Conservation (phyloP, 768 basidiomycete genomes). For the Termitomyces bulborhizus region DNA sequence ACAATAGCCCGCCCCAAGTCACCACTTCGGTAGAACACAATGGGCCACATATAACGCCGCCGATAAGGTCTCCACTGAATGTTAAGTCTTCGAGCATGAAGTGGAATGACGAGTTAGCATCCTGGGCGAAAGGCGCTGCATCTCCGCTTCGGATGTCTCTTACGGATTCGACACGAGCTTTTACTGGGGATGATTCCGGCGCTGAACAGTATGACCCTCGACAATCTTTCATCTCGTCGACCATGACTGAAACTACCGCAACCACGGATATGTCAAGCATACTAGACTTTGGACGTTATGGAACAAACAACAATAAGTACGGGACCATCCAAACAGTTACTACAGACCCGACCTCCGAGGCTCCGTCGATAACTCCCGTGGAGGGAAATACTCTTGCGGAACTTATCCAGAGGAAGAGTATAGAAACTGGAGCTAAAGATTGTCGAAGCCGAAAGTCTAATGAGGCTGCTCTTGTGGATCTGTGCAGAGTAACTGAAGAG, state of each 20-base stretch:
- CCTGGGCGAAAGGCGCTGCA: conserved; percentile 23
- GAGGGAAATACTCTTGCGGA: conserved; percentile 57
- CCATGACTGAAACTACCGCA: conserved; percentile 48
- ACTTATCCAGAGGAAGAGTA: conserved; percentile 29
- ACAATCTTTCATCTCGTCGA: conserved; percentile 60
- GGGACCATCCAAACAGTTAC: conserved; percentile 79
- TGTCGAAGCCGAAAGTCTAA: conserved; percentile 56
- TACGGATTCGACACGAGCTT: conserved; percentile 27
- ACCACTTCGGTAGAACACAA: conserved; percentile 26
- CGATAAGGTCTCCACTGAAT: conserved; percentile 45
- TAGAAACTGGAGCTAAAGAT: conserved; percentile 16
- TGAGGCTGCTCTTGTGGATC: conserved; percentile 53
- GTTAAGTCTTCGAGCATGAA: conserved; percentile 28
- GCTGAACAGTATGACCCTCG: conserved; percentile 33
- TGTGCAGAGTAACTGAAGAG: conserved; percentile 68
- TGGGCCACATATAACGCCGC: conserved; percentile 29
- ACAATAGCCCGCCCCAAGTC: conserved; percentile 15
- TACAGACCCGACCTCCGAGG: conserved; percentile 76
- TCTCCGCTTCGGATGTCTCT: conserved; percentile 23
- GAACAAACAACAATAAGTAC: conserved; percentile 51
- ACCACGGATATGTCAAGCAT: conserved; percentile 56
- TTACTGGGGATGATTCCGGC: conserved; percentile 33
- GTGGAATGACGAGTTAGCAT: conserved; percentile 22
- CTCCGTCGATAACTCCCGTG: conserved; percentile 57
- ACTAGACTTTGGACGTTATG: conserved; percentile 37